Evolutionary conservation across 2,329 filamentous ascomycete genomes (phyloP), one percentile per base, ranked within the genome.

Genomic region (Penicillium paneum): DNA sequence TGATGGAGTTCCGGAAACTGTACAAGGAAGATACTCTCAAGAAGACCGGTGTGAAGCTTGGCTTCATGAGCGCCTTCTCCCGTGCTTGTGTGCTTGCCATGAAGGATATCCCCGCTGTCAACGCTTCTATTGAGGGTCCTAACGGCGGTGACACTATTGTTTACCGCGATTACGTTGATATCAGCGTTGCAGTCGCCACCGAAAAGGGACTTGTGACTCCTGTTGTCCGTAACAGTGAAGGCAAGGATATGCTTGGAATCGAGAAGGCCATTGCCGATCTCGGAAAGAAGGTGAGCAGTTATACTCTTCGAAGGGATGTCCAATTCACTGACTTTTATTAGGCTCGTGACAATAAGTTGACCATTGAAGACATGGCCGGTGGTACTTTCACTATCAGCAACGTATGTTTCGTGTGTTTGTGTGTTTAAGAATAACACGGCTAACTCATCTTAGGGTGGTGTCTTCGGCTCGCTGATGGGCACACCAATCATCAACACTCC

Each of bases 61-160:
- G 94, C n/a, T 99, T 97, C 81, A 97, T 99, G 93, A 94, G 91
- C 73, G 93, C 93, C 52, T 99, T 99, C 77, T 90, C 93, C 4
- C 89, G 89, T 61, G 94, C 94, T 44, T 90, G 85, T 66, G 86
- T 96, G 41, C 80, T 97, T 56, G 94, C 94, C 55, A 96, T 97
- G 90, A 89, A 88, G 68, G 92, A 97, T 61, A 80, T 97, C n/a
- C 94, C 92, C 12, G 88, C 87, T 1, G 90, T 97, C 67, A 99
- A 99, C 69, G 94, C 93, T 21, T 96, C 92, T 35, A 99, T 99
- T 63, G 94, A 99, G 73, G 94, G 94, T 10, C 90, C 91, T 47
- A 90, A 93, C 67, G 90, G 91, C 43, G 94, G 94, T 55, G 94
- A 99, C 74, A 97, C 94, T 40, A 96, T 99, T 64, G 93, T 99